Evolutionary conservation across 768 basidiomycete genomes (phyloP).

Genomic region (Lactifluus hygrophoroides): DNA sequence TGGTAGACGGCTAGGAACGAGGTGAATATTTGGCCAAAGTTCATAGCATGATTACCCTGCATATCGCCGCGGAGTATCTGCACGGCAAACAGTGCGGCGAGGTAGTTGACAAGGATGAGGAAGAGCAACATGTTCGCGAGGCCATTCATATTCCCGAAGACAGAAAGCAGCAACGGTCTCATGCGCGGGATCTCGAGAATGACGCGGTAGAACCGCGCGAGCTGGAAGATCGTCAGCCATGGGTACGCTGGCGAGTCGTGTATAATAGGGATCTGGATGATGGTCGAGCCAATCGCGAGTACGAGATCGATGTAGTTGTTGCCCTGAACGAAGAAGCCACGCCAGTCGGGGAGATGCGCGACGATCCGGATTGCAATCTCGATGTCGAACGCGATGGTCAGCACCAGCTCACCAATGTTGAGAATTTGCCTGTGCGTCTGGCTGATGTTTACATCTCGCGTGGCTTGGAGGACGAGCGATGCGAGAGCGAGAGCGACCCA

Average conservation of each 20-base stretch:
- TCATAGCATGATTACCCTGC: constrained; percentile 41
- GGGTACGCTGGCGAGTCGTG: constrained; percentile 56
- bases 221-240: constrained; percentile 87
- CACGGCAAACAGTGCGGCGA: constrained; percentile 73
- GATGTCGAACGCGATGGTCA: constrained; percentile 79
- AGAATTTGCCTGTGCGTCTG: constrained; percentile 39
- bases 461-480: constrained; percentile 66
- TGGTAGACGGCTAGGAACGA: constrained; percentile 83
- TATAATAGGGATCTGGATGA: constrained; percentile 82
- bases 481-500: constrained; percentile 72
- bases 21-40: constrained; percentile 77
- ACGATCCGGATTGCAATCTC: constrained; percentile 75
- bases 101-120: constrained; percentile 77
- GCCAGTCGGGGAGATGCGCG: constrained; percentile 74
- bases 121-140: constrained; percentile 89
- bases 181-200: constrained; percentile 86
- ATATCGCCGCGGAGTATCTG: constrained; percentile 86
- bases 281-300: constrained; percentile 62
- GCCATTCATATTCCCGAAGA: constrained; percentile 90
- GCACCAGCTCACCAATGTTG: constrained; percentile 60
- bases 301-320: constrained; percentile 68
- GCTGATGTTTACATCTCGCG: constrained; percentile 45
- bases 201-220: constrained; percentile 84
- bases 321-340: constrained; percentile 53
- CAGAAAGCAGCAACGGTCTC: constrained; percentile 75